Evolutionary conservation across 129 eudicot genomes (phyloP).

Genomic region (Rutidosis leptorrhynchoides): DNA sequence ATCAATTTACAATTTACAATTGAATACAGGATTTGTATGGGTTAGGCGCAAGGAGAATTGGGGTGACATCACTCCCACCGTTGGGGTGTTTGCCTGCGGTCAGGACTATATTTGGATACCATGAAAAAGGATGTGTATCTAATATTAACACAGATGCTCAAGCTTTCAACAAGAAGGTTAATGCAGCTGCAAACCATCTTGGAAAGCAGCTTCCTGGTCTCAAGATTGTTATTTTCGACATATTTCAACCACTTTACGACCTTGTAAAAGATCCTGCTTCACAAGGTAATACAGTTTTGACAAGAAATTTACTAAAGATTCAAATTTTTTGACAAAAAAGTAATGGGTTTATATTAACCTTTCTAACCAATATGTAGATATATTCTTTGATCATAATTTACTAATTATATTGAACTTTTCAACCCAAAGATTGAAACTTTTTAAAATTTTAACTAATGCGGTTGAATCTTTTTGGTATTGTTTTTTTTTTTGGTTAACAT

Average conservation of each 20-base stretch:
- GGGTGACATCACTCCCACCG: constrained; percentile 92
- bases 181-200: constrained; percentile 49
- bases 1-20: too few relatives aligned
- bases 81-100: constrained; percentile 82
- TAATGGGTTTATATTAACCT: neutral
- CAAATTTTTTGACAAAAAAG: neutral
- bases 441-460: too few relatives aligned
- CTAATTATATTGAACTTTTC: too few relatives aligned
- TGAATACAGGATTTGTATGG: constrained; percentile 57
- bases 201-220: constrained; percentile 56
- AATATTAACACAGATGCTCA: constrained; percentile 66
- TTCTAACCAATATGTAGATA: neutral
- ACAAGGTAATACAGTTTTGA: constrained; percentile 41
- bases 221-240: constrained; percentile 55
- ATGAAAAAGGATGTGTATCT: constrained; percentile 66
- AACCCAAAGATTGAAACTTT: too few relatives aligned
- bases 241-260: constrained; percentile 63
- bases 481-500: too few relatives aligned
- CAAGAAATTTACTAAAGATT: neutral
- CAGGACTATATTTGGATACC: constrained; percentile 68
- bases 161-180: constrained; percentile 61
- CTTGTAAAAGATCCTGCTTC: constrained; percentile 52
- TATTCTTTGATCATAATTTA: too few relatives aligned
- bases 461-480: too few relatives aligned
- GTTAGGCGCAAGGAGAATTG: constrained; percentile 81